A percentile compares a stretch with the other conserved stretches of the same genome.
Conservation (phyloP, 2,329 filamentous ascomycete genomes). For the Phaeoacremonium minimum region DNA sequence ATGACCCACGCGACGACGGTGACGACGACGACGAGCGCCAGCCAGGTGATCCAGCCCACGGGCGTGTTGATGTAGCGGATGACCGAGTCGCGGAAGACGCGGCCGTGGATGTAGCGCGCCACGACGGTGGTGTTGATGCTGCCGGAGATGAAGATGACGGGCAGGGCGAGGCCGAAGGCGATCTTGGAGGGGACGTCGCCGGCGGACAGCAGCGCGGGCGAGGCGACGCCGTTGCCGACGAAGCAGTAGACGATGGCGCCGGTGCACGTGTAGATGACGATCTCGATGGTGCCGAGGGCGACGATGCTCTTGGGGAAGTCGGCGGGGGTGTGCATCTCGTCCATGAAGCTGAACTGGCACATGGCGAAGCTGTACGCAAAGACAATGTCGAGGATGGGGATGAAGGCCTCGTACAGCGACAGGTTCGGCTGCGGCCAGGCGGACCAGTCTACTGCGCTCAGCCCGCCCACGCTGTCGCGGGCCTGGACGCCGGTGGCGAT, state of each 20-base stretch:
- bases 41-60: constrained; percentile 47
- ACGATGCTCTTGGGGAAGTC: constrained; percentile 52
- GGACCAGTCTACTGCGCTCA: constrained; percentile 29
- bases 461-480: constrained; percentile 16
- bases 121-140: constrained; percentile 58
- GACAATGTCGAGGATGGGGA: constrained; percentile 63
- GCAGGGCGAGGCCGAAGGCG: constrained; percentile 65
- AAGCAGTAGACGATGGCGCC: constrained; percentile 67
- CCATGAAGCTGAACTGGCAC: constrained; percentile 49
- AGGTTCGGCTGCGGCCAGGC: constrained; percentile 40
- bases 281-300: constrained; percentile 58
- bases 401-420: constrained; percentile 50
- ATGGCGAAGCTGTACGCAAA: constrained; percentile 61
- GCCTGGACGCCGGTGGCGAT: constrained; percentile 53
- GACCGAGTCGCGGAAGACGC: constrained; percentile 36
- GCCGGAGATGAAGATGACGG: constrained; percentile 71
- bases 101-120: constrained; percentile 39
- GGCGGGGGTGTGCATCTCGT: constrained; percentile 45
- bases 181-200: constrained; percentile 56
- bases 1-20: constrained; percentile 68
- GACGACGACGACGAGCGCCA: constrained; percentile 48
- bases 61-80: constrained; percentile 42
- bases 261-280: constrained; percentile 62
- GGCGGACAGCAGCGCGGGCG: constrained; percentile 65
- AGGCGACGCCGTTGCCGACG: constrained; percentile 57